A percentile compares a stretch with the other conserved stretches of the same genome.
Conservation (phyloP, 2,329 filamentous ascomycete genomes). For the Drechslera avenae region DNA sequence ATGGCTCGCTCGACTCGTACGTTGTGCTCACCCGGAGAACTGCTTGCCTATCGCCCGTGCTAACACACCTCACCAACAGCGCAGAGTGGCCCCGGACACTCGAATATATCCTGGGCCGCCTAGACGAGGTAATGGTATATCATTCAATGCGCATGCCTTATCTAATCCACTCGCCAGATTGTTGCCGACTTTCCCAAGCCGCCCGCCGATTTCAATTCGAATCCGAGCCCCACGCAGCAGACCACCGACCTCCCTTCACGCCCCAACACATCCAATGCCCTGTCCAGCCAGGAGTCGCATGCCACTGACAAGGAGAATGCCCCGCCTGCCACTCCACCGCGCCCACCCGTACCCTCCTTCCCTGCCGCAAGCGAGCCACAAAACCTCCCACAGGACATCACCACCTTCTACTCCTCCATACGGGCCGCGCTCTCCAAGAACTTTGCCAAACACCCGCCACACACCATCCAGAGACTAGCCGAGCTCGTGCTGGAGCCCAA, state of each 20-base stretch:
- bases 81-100: slow-evolving; percentile 72
- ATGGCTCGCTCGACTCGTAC: slow-evolving; percentile 65
- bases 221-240: slow-evolving; percentile 49
- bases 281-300: slow-evolving; percentile 55
- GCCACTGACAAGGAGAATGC: slow-evolving; percentile 73
- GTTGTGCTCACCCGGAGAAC: slow-evolving; percentile 33
- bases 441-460: slow-evolving; percentile 79
- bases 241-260: slow-evolving; percentile 26
- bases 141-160: background rate
- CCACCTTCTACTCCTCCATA: slow-evolving; percentile 44
- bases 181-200: slow-evolving; percentile 76
- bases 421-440: slow-evolving; percentile 62
- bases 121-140: slow-evolving; percentile 63
- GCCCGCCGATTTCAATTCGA: slow-evolving; percentile 49
- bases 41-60: slow-evolving; percentile 7
- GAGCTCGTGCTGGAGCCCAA: slow-evolving; percentile 81
- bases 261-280: slow-evolving; percentile 23
- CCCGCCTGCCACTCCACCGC: slow-evolving; percentile 53
- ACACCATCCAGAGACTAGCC: slow-evolving; percentile 89
- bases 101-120: slow-evolving; percentile 66
- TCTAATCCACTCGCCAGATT: slow-evolving; percentile 61
- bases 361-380: slow-evolving; percentile 39
- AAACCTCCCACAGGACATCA: slow-evolving; percentile 37
- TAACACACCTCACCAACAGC: slow-evolving; percentile 55
- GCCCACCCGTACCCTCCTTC: slow-evolving; percentile 52